phyloP scores from a whole-genome alignment of 164 flowering plant genomes.

The Vitis riparia region DNA sequence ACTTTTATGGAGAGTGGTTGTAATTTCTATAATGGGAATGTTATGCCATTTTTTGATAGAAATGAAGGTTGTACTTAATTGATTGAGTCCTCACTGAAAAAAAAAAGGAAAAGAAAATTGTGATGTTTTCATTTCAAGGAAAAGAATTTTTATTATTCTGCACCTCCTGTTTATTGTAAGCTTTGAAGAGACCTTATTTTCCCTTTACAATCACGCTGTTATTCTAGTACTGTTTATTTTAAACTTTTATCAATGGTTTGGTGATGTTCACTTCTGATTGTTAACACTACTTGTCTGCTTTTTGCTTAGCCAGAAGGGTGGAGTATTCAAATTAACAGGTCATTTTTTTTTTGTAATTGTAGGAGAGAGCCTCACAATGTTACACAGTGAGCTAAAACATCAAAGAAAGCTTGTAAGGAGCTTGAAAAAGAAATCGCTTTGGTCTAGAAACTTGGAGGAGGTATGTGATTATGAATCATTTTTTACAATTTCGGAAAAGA shows the following conservation, averaged over 20 bases:
- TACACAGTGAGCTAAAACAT: conserved; percentile 63
- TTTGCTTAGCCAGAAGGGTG: not conserved
- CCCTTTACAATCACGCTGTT: too few species aligned
- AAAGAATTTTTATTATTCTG: too few species aligned
- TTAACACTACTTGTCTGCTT: not conserved
- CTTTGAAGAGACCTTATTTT: too few species aligned
- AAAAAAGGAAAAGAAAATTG: too few species aligned
- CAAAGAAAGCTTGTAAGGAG: conserved; percentile 70
- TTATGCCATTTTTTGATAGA: too few species aligned
- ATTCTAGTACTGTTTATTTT: too few species aligned
- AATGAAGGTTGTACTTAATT: too few species aligned
- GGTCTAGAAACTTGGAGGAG: conserved; percentile 75
- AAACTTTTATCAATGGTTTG: not conserved
- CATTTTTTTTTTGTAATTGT: conserved; percentile 24
- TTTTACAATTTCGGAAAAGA: not conserved
- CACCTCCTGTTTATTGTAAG: too few species aligned
- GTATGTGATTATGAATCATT: conserved; percentile 30
- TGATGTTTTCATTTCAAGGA: too few species aligned
- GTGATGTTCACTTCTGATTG: not conserved
- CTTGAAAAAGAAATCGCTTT: conserved; percentile 77
- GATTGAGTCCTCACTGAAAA: too few species aligned
- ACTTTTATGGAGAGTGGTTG: too few species aligned
- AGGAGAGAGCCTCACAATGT: conserved; percentile 61
- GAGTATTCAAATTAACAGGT: conserved; percentile 2
- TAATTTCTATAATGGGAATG: too few species aligned